Conservation (phyloP, 2,329 filamentous ascomycete genomes). For the Trichoderma endophyticum region DNA sequence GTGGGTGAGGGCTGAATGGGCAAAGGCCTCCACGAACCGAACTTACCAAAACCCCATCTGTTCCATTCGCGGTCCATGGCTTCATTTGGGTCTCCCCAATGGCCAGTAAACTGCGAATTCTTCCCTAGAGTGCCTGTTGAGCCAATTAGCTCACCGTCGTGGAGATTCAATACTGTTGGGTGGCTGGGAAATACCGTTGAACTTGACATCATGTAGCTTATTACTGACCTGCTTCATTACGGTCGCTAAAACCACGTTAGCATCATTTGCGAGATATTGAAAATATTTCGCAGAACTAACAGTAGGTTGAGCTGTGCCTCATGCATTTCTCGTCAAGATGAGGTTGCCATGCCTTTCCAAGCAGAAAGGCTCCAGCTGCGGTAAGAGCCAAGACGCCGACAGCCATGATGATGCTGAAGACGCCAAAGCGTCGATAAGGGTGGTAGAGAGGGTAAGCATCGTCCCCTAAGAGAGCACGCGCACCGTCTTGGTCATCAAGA, state of each 20-base stretch:
- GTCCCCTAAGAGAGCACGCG: no score
- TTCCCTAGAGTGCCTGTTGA: background rate
- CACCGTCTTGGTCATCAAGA: no score
- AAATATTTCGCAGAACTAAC: background rate
- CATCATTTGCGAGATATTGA: background rate
- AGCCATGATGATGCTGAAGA: no score
- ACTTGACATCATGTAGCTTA: background rate
- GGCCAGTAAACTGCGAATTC: background rate
- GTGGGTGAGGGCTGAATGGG: background rate
- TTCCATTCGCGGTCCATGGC: constrained; percentile 3
- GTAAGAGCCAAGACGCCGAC: background rate
- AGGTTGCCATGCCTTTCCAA: background rate
- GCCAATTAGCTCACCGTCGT: no score
- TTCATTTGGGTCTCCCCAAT: constrained; percentile 5
- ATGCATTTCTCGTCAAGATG: background rate
- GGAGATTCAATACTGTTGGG: background rate
- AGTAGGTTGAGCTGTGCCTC: background rate
- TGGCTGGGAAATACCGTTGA: background rate
- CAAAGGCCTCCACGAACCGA: background rate
- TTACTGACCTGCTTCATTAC: background rate
- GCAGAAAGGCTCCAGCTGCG: background rate
- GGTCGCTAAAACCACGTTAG: background rate
- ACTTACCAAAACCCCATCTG: constrained; percentile 9
- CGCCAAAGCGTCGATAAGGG: no score
- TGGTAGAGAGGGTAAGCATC: no score